Evolutionary conservation across 805 yeast genomes (phyloP).

Genomic region (Candida boleticola): DNA sequence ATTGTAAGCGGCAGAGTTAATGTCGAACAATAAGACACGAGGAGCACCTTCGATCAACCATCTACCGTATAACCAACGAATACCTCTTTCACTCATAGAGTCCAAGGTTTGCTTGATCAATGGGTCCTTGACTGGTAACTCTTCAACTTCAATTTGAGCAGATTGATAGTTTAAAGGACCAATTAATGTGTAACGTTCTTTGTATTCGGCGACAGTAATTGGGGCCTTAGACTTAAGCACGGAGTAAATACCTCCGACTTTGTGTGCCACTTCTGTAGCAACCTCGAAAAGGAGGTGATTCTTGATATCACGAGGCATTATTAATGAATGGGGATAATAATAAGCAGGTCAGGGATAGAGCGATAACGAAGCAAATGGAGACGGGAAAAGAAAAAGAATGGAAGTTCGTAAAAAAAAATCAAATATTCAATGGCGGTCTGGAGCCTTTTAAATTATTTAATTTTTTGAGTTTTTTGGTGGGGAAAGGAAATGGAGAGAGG

Average conservation of each 20-base stretch:
- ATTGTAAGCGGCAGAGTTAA: conserved; percentile 64
- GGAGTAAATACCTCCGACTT: conserved; percentile 97
- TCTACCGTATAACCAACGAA: conserved; percentile 81
- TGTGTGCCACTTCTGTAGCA: conserved; percentile 96
- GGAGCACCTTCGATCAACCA: conserved; percentile 99
- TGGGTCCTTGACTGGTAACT: conserved; percentile 56
- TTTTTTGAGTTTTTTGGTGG: background rate
- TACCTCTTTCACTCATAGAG: conserved; percentile 80
- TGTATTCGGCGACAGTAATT: conserved; percentile 89
- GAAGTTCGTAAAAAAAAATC: background rate
- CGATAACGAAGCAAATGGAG: no score
- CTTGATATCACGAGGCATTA: conserved; percentile 79
- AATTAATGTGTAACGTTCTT: conserved; percentile 77
- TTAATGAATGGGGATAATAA: no score
- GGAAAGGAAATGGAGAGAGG: background rate
- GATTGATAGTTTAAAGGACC: conserved; percentile 81
- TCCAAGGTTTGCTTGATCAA: conserved; percentile 61
- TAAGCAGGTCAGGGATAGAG: no score
- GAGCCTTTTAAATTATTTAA: background rate
- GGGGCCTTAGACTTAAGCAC: conserved; percentile 97
- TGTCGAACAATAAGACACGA: conserved; percentile 82
- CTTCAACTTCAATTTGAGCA: conserved; percentile 82
- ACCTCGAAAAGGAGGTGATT: conserved; percentile 88
- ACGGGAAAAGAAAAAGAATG: background rate
- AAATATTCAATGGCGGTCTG: background rate